Evolutionary conservation across 2,329 filamentous ascomycete species (phyloP), one percentile per base, ranked within the genome.

Genomic region (Penicillium concentricum): DNA sequence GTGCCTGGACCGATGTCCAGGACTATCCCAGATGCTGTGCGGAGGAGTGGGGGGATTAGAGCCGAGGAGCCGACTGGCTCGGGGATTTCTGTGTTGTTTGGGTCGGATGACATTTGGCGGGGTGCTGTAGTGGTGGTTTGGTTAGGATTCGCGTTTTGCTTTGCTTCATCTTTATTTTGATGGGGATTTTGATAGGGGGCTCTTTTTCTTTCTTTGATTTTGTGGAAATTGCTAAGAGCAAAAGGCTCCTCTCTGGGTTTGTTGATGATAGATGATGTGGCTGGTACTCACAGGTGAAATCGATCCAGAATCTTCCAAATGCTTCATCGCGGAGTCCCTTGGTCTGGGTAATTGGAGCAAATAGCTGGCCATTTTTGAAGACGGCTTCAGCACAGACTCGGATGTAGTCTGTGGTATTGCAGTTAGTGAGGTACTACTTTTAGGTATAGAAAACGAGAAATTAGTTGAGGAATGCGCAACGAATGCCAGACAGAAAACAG

Each of bases 1-100:
- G 74, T 79, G 5, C 83, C 83, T 0, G 83, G 82, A 6, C 79
- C 79, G 30, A 82, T 71, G 60, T 82, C 79, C 4, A 82, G 72
- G 18, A 82, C 76, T 4, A 73, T 60, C 3, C 80, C 79, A 1
- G 65, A 64, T 2, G 78, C 74, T 24, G 70, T 67, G 20, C 72
- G 64, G 20, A 80, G 68, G 7, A 81, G 66, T 0, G 72, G 67
- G 0, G 78, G 74, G 51, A 80, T 72, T 16, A 79, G 68, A 13
- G 71, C 69, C 7, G 71, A 65, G 13, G 75, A 76, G 41, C 67
- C 67, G 45, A 54, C 51, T 54, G 45, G 55, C 18, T 42, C 18
- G 13, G 59, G 37, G 32, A 24, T 18, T 48, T 39, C 24, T 37
- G 37, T 58, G 58, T 30, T 57, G 62, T 43, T 48, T 57, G 60